Percentiles rank a stretch among this genome's conserved stretches.
These are phyloP conservation scores for Trametes elegans DNA, from an alignment of 768 basidiomycete genomes.

Conservation along the genomic window DNA sequence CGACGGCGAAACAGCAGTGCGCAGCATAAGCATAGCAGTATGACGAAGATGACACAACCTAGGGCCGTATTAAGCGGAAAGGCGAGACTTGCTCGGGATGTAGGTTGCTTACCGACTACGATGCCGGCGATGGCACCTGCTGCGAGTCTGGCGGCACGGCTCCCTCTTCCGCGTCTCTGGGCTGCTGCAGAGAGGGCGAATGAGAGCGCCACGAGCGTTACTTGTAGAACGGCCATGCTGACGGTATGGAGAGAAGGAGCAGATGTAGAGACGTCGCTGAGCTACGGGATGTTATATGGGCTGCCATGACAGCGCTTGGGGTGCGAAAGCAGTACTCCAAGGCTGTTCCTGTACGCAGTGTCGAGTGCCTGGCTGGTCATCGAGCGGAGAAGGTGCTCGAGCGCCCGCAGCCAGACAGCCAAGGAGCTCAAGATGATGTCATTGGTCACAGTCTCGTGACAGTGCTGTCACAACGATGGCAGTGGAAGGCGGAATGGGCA, in stretches of 20 bases:
- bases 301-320: neutral
- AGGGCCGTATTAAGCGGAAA: neutral
- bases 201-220: neutral
- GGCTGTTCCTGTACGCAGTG: neutral
- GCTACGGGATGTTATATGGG: neutral
- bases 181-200: conserved; percentile 2
- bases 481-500: neutral
- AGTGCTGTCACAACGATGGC: neutral
- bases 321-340: neutral
- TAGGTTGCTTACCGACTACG: conserved; percentile 13
- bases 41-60: conserved; percentile 1
- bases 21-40: conserved; percentile 8
- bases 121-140: conserved; percentile 21
- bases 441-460: neutral
- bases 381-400: neutral
- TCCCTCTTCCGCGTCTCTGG: neutral
- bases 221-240: neutral
- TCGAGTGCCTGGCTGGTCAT: neutral
- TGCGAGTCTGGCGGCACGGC: conserved; percentile 3
- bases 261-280: neutral
- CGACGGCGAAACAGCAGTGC: conserved; percentile 10
- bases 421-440: neutral
- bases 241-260: neutral
- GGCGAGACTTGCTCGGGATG: too few species aligned
- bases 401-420: neutral